Evolutionary conservation across 495 filamentous ascomycete genomes (phyloP), one percentile per base, ranked within the genome.

Genomic region (Penicillium diatomitis): DNA sequence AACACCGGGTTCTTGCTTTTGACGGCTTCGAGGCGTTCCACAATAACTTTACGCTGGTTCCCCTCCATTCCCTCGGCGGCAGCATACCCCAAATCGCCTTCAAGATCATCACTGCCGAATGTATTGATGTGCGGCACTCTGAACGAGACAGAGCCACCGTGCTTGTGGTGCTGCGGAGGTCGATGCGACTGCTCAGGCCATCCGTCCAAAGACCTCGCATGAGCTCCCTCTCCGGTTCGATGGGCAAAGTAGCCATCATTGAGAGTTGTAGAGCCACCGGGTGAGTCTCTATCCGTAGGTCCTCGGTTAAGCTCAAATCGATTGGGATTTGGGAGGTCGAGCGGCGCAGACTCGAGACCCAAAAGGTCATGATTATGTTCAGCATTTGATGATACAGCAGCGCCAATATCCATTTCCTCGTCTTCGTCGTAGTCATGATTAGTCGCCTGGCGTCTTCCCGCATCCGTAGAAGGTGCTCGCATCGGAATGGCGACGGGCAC

Each of bases 1-100:
- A 98, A 98, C 9, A 98, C 88, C 10, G 92, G 92, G 64, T 94
- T 92, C 66, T 84, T 87, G 65, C 81, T 85, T 73, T 96, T 97
- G 32, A 98, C 91, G 42, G 89, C 85, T 72, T 97, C 92, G 46
- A 98, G 62, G 57, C 92, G 72, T 72, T 98, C 92, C 36, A 97
- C 91, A 74, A 97, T 97, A 37, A 98, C 94, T 67, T 90, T 90
- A 50, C 89, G 78, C 64, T 84, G 80, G 47, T 86, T 85, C 3
- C 87, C 86, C 63, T 96, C 89, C 84, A 90, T 87, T n/a, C 83
- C 94, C 63, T 87, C 86, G 1, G 90, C 90, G 8, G 87, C 94
- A 6, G 90, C 88, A 66, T 95, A 97, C 5, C 92, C 92, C 28
- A 98, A 69, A 66, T 98, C 92, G 0, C 90, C 91, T 54, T 95